Evolutionary conservation across 352 stramenopile species (phyloP).

Genomic region (Phytopythium kandeliae): DNA sequence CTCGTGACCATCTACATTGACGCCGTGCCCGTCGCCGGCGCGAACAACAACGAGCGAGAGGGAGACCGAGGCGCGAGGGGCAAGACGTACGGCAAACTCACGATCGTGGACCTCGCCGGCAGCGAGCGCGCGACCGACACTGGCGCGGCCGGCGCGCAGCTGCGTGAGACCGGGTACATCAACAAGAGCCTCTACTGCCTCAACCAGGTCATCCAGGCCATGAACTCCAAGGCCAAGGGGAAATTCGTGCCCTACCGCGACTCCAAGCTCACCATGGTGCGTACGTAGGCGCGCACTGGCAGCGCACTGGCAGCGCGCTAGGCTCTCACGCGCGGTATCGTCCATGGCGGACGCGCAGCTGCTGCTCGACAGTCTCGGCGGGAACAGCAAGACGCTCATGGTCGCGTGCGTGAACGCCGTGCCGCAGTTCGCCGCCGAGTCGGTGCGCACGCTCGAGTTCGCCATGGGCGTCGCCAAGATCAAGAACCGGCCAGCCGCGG

Average conservation of each 20-base stretch:
- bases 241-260: conserved; percentile 70
- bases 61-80: conserved; percentile 2
- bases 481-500: conserved; percentile 58
- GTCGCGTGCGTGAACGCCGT: conserved; percentile 63
- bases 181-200: conserved; percentile 80
- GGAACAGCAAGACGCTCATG: conserved; percentile 78
- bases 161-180: conserved; percentile 72
- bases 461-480: conserved; percentile 79
- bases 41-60: conserved; percentile 3
- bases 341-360: conserved; percentile 18
- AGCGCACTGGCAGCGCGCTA: too few relatives aligned
- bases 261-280: conserved; percentile 68
- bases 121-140: conserved; percentile 67
- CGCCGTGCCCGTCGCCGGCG: conserved; percentile 23
- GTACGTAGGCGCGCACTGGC: background rate
- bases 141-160: conserved; percentile 45
- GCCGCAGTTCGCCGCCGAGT: conserved; percentile 53
- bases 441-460: conserved; percentile 65
- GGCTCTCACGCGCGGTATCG: too few relatives aligned
- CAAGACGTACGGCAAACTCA: conserved; percentile 72
- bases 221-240: conserved; percentile 39
- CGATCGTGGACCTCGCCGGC: conserved; percentile 65
- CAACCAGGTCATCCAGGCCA: conserved; percentile 67
- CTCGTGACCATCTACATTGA: conserved; percentile 81
- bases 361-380: conserved; percentile 62